A percentile compares a stretch with the other conserved stretches of the same genome.
These are phyloP conservation scores for Candida pseudocylindracea DNA, from an alignment of 1,139 yeast species.

Conservation along the genomic window DNA sequence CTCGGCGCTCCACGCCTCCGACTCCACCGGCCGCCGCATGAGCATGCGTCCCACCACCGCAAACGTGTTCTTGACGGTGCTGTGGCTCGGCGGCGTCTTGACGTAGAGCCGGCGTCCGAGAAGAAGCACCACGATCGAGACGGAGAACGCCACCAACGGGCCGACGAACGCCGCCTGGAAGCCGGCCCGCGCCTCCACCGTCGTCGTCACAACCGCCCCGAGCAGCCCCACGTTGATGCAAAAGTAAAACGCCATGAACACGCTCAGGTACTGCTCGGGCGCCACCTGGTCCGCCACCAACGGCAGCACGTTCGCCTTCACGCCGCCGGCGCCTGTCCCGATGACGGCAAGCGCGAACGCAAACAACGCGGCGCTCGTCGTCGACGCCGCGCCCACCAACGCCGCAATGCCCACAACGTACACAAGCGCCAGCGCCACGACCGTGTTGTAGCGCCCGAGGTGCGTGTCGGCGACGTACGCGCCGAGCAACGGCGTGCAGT, in stretches of 20 bases:
- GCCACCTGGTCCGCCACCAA: constrained; percentile 55
- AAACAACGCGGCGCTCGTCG: constrained; percentile 21
- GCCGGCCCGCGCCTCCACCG: constrained; percentile 14
- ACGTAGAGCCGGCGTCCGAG: constrained; percentile 35
- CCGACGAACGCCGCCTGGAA: constrained; percentile 25
- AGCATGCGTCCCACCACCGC: constrained; percentile 7
- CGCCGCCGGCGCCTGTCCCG: constrained; percentile 45
- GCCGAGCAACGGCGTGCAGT: constrained; percentile 58
- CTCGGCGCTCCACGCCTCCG: constrained; percentile 28
- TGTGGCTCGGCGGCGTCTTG: constrained; percentile 40
- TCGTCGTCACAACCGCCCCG: constrained; percentile 19
- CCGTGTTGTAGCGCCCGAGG: constrained; percentile 53
- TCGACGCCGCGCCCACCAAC: constrained; percentile 34
- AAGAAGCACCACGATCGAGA: constrained; percentile 32
- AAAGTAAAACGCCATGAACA: constrained; percentile 18
- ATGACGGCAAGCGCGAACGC: constrained; percentile 39
- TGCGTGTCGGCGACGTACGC: constrained; percentile 59
- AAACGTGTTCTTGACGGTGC: constrained; percentile 27
- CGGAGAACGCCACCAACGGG: constrained; percentile 44
- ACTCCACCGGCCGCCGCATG: too few relatives aligned
- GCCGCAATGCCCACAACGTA: constrained; percentile 43
- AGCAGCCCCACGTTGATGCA: constrained; percentile 19
- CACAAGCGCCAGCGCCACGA: constrained; percentile 24
- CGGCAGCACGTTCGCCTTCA: constrained; percentile 61
- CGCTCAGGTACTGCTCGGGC: constrained; percentile 19